Percentiles rank a stretch among this genome's conserved stretches.
These are phyloP conservation scores for Fusarium bulbicola DNA, from an alignment of 2,329 filamentous ascomycete genomes.

Conservation along the genomic window DNA sequence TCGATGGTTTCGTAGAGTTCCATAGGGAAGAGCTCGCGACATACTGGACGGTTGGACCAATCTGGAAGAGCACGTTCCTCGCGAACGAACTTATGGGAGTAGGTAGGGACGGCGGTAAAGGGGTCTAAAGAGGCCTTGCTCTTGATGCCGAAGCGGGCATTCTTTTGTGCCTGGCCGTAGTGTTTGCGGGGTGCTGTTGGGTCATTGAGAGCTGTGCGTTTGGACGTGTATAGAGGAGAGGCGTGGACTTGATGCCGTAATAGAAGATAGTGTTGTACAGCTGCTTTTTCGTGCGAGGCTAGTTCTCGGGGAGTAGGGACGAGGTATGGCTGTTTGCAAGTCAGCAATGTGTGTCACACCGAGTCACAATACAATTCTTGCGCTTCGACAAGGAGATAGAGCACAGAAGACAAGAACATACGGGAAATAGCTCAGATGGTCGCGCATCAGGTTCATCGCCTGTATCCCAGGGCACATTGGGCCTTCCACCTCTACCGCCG, in stretches of 20 bases:
- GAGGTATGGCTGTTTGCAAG: conserved; percentile 55
- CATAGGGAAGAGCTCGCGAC: conserved; percentile 62
- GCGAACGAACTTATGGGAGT: conserved; percentile 63
- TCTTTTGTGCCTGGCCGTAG: conserved; percentile 68
- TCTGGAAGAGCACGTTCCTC: conserved; percentile 64
- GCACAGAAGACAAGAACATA: conserved; percentile 43
- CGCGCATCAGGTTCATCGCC: conserved; percentile 65
- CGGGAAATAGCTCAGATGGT: conserved; percentile 68
- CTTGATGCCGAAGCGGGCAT: conserved; percentile 63
- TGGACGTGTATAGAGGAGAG: conserved; percentile 65
- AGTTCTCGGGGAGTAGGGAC: conserved; percentile 58
- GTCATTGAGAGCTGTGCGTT: conserved; percentile 54
- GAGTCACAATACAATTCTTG: not conserved
- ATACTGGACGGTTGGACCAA: conserved; percentile 60
- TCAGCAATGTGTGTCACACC: conserved; percentile 10
- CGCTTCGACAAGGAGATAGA: not conserved
- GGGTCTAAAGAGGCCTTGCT: conserved; percentile 66
- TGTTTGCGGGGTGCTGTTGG: conserved; percentile 51
- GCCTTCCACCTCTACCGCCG: conserved; percentile 56
- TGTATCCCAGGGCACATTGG: conserved; percentile 61
- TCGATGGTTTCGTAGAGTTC: conserved; percentile 66
- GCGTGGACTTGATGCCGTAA: conserved; percentile 66
- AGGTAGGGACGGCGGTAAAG: conserved; percentile 67
- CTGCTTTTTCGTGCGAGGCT: conserved; percentile 54
- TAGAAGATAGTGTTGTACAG: conserved; percentile 62